phyloP scores from a whole-genome alignment of 106 monocot species.

The Narthecium ossifragum region DNA sequence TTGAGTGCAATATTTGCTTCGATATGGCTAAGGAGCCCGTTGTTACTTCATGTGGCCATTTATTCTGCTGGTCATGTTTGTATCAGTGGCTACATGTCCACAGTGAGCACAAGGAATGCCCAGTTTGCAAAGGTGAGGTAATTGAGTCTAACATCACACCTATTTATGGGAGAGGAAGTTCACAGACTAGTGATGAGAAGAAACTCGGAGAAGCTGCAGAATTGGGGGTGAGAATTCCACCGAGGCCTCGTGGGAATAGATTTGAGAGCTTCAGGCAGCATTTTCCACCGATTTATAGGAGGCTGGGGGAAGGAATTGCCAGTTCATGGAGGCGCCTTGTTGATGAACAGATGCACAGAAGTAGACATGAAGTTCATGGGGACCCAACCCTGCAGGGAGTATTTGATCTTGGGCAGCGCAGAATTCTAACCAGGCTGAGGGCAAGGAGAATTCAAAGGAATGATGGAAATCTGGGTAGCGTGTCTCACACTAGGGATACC shows the following conservation, averaged over 20 bases:
- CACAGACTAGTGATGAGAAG: neutral
- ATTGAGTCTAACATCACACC: conserved; percentile 22
- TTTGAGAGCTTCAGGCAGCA: conserved; percentile 24
- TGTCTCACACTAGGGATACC: conserved; percentile 2
- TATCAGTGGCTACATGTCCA: conserved; percentile 39
- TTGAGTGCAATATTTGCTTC: conserved; percentile 45
- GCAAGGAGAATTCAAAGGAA: conserved; percentile 36
- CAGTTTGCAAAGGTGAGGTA: conserved; percentile 39
- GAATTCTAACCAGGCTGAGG: conserved; percentile 42
- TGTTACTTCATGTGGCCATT: conserved; percentile 40
- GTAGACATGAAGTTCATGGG: conserved; percentile 25
- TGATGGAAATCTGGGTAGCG: conserved; percentile 15
- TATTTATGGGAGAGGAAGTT: conserved; percentile 31
- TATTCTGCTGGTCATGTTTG: conserved; percentile 48
- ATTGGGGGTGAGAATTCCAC: conserved; percentile 14
- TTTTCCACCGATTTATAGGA: conserved; percentile 6
- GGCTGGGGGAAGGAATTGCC: conserved; percentile 6
- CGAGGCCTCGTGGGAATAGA: conserved; percentile 16
- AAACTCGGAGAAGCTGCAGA: neutral
- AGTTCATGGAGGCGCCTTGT: conserved; percentile 25
- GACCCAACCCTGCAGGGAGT: conserved; percentile 37
- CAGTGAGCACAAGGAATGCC: conserved; percentile 31
- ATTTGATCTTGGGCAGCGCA: conserved; percentile 27
- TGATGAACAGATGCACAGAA: conserved; percentile 31
- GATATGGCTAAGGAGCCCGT: conserved; percentile 39